Percentiles rank a stretch among this genome's conserved stretches.
Conservation (phyloP, 768 basidiomycete species). For the Serendipita indica region DNA sequence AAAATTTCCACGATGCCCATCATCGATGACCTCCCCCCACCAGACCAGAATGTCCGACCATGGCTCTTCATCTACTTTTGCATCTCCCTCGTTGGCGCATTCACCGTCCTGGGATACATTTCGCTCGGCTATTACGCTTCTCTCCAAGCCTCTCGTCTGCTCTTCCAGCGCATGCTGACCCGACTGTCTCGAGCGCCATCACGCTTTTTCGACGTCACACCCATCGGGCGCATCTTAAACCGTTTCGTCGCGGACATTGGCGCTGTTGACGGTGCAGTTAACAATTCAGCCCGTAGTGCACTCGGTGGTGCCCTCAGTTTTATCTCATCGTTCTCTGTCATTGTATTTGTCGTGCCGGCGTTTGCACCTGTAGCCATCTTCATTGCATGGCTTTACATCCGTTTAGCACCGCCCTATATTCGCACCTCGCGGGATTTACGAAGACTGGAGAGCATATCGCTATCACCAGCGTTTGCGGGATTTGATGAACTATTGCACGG, state of each 20-base stretch:
- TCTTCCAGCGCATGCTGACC: constrained; percentile 41
- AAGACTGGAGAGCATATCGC: constrained; percentile 46
- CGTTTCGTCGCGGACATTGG: constrained; percentile 67
- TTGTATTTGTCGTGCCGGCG: constrained; percentile 44
- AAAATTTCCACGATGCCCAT: not conserved
- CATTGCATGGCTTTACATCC: constrained; percentile 55
- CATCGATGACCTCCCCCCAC: constrained; percentile 35
- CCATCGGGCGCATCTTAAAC: constrained; percentile 64
- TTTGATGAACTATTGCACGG: constrained; percentile 59
- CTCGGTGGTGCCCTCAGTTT: constrained; percentile 46
- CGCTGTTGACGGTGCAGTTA: constrained; percentile 51
- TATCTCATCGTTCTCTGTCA: constrained; percentile 45
- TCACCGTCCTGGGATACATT: constrained; percentile 39
- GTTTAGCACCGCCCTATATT: constrained; percentile 46
- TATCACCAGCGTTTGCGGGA: constrained; percentile 58
- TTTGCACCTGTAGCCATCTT: constrained; percentile 53
- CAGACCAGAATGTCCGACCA: constrained; percentile 42
- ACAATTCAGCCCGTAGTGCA: constrained; percentile 39
- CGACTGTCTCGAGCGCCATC: constrained; percentile 47
- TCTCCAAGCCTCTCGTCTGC: constrained; percentile 39
- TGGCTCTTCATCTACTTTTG: constrained; percentile 52
- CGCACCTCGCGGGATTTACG: constrained; percentile 51
- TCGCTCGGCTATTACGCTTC: constrained; percentile 53
- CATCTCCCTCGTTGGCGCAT: constrained; percentile 45
- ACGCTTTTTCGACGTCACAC: constrained; percentile 60